Percentiles rank a stretch among this genome's conserved stretches.
Evolutionary conservation across 257 asterid species (phyloP).

Genomic region (Plantago major): DNA sequence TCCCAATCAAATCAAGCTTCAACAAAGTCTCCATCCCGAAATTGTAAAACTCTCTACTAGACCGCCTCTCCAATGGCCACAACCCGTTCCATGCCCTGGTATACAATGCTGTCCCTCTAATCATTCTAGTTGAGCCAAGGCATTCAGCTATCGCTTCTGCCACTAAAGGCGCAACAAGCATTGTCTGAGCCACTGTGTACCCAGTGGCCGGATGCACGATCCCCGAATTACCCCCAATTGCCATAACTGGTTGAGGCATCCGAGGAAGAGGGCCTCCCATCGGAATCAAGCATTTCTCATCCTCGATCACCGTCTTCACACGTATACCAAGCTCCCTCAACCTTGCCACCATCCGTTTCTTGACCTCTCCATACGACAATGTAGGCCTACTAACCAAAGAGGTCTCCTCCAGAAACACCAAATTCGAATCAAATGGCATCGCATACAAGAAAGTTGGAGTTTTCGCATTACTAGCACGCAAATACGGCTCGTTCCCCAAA

Average conservation of each 20-base stretch:
- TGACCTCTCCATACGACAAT: conserved; percentile 59
- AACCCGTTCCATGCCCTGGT: conserved; percentile 60
- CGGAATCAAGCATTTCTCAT: conserved; percentile 81
- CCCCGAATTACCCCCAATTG: conserved; percentile 84
- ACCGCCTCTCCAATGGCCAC: conserved; percentile 73
- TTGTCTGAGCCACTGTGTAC: conserved; percentile 64
- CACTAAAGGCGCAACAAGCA: conserved; percentile 52
- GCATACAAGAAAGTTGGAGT: conserved; percentile 75
- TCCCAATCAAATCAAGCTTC: conserved; percentile 70
- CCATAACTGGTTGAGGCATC: conserved; percentile 74
- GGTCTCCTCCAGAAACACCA: conserved; percentile 83
- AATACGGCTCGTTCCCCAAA: conserved; percentile 74
- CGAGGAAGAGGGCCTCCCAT: conserved; percentile 91
- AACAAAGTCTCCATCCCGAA: conserved; percentile 90
- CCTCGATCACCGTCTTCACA: conserved; percentile 63
- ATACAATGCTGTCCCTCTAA: conserved; percentile 53
- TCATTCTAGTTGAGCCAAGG: conserved; percentile 82
- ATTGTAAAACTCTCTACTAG: conserved; percentile 53
- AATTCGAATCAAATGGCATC: conserved; percentile 76
- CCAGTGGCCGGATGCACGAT: conserved; percentile 87
- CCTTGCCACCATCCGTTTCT: conserved; percentile 85
- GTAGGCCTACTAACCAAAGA: conserved; percentile 73
- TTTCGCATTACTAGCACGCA: conserved; percentile 42
- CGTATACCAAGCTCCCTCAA: conserved; percentile 71
- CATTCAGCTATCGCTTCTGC: conserved; percentile 62